Conservation (phyloP, 1,139 yeast genomes). For the Taiozyma sp. region DNA sequence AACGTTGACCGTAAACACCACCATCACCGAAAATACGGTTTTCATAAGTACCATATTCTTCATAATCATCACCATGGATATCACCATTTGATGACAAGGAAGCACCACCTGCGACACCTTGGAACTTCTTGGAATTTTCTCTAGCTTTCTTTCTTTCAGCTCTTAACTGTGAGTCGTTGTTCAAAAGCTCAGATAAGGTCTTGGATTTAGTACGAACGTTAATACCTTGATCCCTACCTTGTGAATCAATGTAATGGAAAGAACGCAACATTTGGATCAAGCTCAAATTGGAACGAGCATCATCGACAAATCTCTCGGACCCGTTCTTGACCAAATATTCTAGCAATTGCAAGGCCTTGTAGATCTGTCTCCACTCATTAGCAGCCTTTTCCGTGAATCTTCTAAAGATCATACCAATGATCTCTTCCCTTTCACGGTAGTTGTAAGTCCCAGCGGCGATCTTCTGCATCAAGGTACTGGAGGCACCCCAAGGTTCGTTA, state of each 20-base stretch:
- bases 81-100: constrained; percentile 26
- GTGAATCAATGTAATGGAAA: constrained; percentile 90
- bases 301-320: constrained; percentile 91
- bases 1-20: constrained; percentile 69
- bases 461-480: constrained; percentile 85
- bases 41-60: constrained; percentile 33
- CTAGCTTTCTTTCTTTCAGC: constrained; percentile 86
- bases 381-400: constrained; percentile 94
- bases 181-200: constrained; percentile 61
- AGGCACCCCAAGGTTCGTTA: constrained; percentile 99
- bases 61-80: constrained; percentile 36
- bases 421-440: constrained; percentile 75
- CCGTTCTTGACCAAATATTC: constrained; percentile 92
- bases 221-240: constrained; percentile 95
- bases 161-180: constrained; percentile 73
- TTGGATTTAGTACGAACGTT: constrained; percentile 91
- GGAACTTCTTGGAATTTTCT: constrained; percentile 74
- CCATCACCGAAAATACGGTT: constrained; percentile 64
- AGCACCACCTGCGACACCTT: constrained; percentile 61
- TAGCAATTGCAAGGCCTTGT: constrained; percentile 84
- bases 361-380: constrained; percentile 97
- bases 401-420: constrained; percentile 63
- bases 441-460: constrained; percentile 94
- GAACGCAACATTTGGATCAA: constrained; percentile 85
- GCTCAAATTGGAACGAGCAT: constrained; percentile 78